Percentiles rank a stretch among this genome's conserved stretches.
Evolutionary conservation across 768 basidiomycete genomes (phyloP).

Genomic region (Psilocybe cubensis): DNA sequence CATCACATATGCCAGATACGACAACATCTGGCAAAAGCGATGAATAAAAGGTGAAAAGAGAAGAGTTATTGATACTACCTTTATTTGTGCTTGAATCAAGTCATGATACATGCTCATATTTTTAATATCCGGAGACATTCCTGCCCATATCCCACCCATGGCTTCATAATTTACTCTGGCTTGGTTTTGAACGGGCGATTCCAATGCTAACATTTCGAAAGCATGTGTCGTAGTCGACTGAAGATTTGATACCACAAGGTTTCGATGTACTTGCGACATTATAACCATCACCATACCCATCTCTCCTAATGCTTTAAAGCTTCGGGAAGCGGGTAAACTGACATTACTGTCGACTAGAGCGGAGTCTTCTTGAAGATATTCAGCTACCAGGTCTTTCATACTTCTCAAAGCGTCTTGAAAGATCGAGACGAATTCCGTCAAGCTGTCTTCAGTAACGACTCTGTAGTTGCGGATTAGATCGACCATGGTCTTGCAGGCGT

Average conservation of each 20-base stretch:
- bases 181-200: constrained; percentile 80
- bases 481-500: constrained; percentile 89
- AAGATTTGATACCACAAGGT: constrained; percentile 65
- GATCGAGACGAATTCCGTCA: constrained; percentile 79
- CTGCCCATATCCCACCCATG: constrained; percentile 82
- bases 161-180: constrained; percentile 81
- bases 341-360: constrained; percentile 53
- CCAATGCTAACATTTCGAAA: constrained; percentile 75
- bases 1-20: constrained; percentile 89
- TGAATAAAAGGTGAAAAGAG: not conserved
- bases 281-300: constrained; percentile 92
- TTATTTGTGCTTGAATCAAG: constrained; percentile 88
- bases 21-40: constrained; percentile 67
- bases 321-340: constrained; percentile 73
- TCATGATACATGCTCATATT: constrained; percentile 80
- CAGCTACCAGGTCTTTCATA: constrained; percentile 70
- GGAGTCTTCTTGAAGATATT: constrained; percentile 75
- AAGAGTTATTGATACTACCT: constrained; percentile 50
- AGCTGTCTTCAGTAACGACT: constrained; percentile 68
- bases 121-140: constrained; percentile 76
- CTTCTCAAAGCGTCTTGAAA: constrained; percentile 81
- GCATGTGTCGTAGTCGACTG: constrained; percentile 75
- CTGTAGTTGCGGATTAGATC: constrained; percentile 86
- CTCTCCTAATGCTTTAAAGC: constrained; percentile 94
- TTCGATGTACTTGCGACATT: constrained; percentile 82